Base-by-base conservation (phyloP, 2,329 filamentous ascomycete genomes). In the Exophiala sideris region DNA sequence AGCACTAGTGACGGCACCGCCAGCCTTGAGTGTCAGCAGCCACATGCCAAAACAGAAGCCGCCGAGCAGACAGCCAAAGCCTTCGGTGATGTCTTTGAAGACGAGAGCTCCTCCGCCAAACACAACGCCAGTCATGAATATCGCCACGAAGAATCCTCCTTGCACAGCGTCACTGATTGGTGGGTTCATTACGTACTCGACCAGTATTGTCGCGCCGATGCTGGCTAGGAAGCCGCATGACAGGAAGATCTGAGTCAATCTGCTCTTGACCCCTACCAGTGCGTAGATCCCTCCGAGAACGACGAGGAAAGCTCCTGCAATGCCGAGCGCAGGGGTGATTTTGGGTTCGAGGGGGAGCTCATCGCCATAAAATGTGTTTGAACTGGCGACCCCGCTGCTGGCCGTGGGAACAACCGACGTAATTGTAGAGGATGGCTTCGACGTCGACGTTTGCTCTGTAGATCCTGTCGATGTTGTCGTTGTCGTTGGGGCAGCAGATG, bases 11-110 rank as follows among this genome's bases (percentile, higher is more conserved):
- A 96, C 76, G 33, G 96, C 75, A 1, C 91, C 91, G 5, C 90
- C 91, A 0, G 84, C 78, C 52, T 84, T 85, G 40, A 96, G 72
- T 20, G 85, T 86, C 42, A 96, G 77, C 48, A 97, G 77, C 92
- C 92, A 97, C 91, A 95, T 95, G 67, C 85, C 84, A 6, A 94
- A 67, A 60, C 85, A 90, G 68, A 94, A 95, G 0, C 91, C 91
- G 21, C 90, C 91, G 0, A 96, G 76, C n/a, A 92, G 75, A 66
- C 89, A 96, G 2, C 88, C 89, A n/a, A 96, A 74, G 52, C 91
- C 87, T 69, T 88, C 86, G 0, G 89, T 91, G 41, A 96, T 77
- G 64, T 96, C 91, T 52, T 84, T 82, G 72, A 96, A 96, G 9
- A 95, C 77, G 7, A 91, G 78, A 0, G 90, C 83, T 2, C 86